phyloP scores from a whole-genome alignment of 2,329 filamentous ascomycete genomes.

The Sporothrix schenckii region DNA sequence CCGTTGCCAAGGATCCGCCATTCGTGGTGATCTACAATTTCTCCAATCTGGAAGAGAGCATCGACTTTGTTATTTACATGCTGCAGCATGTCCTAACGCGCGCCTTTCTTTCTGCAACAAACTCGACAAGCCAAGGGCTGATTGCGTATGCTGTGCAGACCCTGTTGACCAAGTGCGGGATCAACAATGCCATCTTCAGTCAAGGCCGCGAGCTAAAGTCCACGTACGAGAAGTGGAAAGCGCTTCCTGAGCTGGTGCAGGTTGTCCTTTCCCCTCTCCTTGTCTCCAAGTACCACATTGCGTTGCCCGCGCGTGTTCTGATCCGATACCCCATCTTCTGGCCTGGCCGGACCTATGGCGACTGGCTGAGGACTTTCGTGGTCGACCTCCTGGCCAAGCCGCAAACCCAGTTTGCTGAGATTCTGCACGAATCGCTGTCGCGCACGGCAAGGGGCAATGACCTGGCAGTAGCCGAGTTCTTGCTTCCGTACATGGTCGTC shows the following conservation, averaged over 20 bases:
- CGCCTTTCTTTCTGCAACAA: slow-evolving; percentile 86
- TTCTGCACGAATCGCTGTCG: slow-evolving; percentile 79
- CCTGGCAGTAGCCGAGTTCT: slow-evolving; percentile 79
- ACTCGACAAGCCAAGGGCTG: slow-evolving; percentile 85
- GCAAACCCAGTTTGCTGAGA: slow-evolving; percentile 71
- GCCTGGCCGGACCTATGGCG: slow-evolving; percentile 67
- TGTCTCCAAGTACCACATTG: slow-evolving; percentile 78
- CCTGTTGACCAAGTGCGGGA: slow-evolving; percentile 75
- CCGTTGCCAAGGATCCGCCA: slow-evolving; percentile 74
- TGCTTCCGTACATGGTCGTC: slow-evolving; percentile 83
- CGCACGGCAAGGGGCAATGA: slow-evolving; percentile 86
- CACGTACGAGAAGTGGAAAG: slow-evolving; percentile 73
- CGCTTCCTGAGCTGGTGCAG: slow-evolving; percentile 74
- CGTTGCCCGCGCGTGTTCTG: slow-evolving; percentile 58
- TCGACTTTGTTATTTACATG: slow-evolving; percentile 82
- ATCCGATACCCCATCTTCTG: slow-evolving; percentile 79
- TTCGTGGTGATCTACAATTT: slow-evolving; percentile 90
- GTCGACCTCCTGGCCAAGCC: slow-evolving; percentile 79
- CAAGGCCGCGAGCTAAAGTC: slow-evolving; percentile 52
- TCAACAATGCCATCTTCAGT: slow-evolving; percentile 58
- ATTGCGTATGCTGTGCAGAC: slow-evolving; percentile 95
- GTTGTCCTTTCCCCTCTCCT: slow-evolving; percentile 88
- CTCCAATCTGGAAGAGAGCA: slow-evolving; percentile 71
- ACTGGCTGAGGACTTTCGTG: slow-evolving; percentile 80
- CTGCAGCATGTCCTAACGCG: slow-evolving; percentile 87